phyloP scores from a whole-genome alignment of 2,329 filamentous ascomycete genomes.

The Fusarium pseudoanthophilum region DNA sequence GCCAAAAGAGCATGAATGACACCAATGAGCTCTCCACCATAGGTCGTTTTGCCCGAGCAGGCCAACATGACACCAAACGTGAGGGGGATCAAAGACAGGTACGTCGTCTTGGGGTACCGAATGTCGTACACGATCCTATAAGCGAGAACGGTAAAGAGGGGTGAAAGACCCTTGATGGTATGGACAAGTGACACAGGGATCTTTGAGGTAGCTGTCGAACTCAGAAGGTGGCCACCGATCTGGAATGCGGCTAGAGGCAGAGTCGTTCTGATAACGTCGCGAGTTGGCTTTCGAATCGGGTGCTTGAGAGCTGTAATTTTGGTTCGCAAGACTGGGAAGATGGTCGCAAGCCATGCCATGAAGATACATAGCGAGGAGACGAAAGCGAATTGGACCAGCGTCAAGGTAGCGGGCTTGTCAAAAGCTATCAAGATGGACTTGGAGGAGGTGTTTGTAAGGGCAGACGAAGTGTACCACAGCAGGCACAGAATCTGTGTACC shows the following conservation, averaged over 20 bases:
- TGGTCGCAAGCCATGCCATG: conserved; percentile 77
- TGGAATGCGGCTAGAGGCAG: conserved; percentile 94
- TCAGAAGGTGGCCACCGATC: conserved; percentile 91
- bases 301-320: conserved; percentile 83
- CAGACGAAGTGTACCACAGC: conserved; percentile 94
- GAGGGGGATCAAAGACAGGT: conserved; percentile 87
- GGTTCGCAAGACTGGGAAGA: conserved; percentile 76
- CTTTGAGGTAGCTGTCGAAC: conserved; percentile 90
- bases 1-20: conserved; percentile 88
- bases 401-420: conserved; percentile 89
- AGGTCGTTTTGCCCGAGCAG: conserved; percentile 82
- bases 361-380: conserved; percentile 89
- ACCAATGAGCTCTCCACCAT: conserved; percentile 89
- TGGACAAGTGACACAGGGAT: conserved; percentile 98
- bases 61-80: conserved; percentile 96
- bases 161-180: conserved; percentile 97
- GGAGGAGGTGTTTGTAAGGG: conserved; percentile 95
- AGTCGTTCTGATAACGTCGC: conserved; percentile 85
- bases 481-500: conserved; percentile 78
- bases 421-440: conserved; percentile 96
- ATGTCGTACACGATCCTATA: conserved; percentile 92
- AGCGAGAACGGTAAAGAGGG: conserved; percentile 92
- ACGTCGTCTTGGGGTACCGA: conserved; percentile 86
- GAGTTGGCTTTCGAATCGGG: conserved; percentile 82
- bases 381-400: conserved; percentile 91